Evolutionary conservation across 768 basidiomycete species (phyloP), one percentile per base, ranked within the genome.

Genomic region (Auriscalpium vulgare): DNA sequence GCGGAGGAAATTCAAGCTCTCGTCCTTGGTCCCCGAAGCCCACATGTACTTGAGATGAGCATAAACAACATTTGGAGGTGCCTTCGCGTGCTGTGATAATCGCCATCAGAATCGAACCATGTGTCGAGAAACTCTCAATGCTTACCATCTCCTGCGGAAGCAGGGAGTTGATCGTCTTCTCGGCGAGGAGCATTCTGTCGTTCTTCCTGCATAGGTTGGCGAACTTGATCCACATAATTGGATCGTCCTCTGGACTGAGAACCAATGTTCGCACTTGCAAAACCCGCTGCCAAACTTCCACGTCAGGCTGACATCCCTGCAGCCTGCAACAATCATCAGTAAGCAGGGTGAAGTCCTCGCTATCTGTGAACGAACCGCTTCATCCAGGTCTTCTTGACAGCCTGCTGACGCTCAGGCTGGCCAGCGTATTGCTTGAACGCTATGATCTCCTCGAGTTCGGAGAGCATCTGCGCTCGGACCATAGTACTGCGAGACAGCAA

Each of bases 211-310:
- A 98, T 1, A 98, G 75, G 65, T 99, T 98, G 3, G 95, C 92
- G 66, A 99, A 97, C 71, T 97, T 94, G 71, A 99, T 97, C 94
- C 95, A 97, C 85, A 97, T 97, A 47, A 89, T 82, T 46, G 90
- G 92, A 67, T 97, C 94, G 59, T 97, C 93, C 60, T 90, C 90
- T 0, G 97, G 95, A 47, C 83, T 89, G 34, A 97, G 76, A 19
- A 99, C 94, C 51, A 98, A 78, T 0, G 95, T 92, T 53, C 97
- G 83, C 50, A 99, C 93, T 75, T 97, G 95, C 8, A 99, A 75
- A 53, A 98, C 91, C 19, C 95, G 84, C 68, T 98, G 97, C 97
- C 97, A 99, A 4, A 97, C 93, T 70, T 99, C 97, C 37, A 98
- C 95, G 64, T 98, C 97, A 21, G 92, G 91, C 66, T 98, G 94